Evolutionary conservation across 1,139 yeast species (phyloP).

Genomic region (Trichomonascaceae sp.): DNA sequence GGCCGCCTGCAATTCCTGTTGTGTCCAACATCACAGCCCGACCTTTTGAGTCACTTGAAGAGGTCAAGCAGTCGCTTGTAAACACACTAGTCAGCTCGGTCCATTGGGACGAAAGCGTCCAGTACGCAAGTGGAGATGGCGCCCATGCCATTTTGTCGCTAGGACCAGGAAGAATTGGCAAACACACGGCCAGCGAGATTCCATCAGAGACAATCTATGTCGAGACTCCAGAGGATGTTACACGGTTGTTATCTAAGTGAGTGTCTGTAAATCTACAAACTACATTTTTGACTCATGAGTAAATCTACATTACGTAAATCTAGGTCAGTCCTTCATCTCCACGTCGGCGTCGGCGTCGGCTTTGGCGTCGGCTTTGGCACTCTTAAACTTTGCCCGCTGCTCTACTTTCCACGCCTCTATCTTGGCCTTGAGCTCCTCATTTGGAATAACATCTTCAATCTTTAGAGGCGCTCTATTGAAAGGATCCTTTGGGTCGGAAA

Average conservation of each 20-base stretch:
- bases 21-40: slow-evolving; percentile 24
- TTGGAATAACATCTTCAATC: slow-evolving; percentile 72
- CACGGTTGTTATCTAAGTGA: neutral
- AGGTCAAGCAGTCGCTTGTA: slow-evolving; percentile 16
- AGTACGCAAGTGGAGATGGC: slow-evolving; percentile 10
- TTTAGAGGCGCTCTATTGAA: slow-evolving; percentile 87
- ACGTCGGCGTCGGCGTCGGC: neutral
- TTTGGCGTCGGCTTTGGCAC: neutral
- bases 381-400: slow-evolving; percentile 8
- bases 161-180: slow-evolving; percentile 22
- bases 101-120: slow-evolving; percentile 21
- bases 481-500: slow-evolving; percentile 94
- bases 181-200: slow-evolving; percentile 8
- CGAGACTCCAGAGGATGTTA: slow-evolving; percentile 6
- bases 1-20: slow-evolving; percentile 17
- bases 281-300: neutral
- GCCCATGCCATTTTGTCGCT: slow-evolving; percentile 14
- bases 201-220: slow-evolving; percentile 5
- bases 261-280: neutral
- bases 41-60: slow-evolving; percentile 20
- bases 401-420: slow-evolving; percentile 43
- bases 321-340: too few species aligned
- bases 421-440: slow-evolving; percentile 47
- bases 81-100: slow-evolving; percentile 21
- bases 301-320: neutral